phyloP scores from a whole-genome alignment of 441 rosid genomes.

The Populus hybrid region DNA sequence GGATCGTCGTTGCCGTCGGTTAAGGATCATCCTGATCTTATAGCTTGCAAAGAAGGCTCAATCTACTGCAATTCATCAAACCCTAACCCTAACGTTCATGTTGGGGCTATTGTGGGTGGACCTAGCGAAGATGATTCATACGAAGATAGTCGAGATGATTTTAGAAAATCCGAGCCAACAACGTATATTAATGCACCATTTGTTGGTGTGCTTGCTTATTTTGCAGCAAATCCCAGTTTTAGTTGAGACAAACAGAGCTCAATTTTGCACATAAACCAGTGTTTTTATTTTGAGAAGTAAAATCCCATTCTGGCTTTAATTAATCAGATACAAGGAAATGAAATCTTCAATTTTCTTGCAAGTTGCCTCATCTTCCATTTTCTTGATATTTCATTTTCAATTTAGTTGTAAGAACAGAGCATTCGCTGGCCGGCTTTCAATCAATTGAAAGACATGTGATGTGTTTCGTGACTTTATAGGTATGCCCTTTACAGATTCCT shows the following conservation, averaged over 20 bases:
- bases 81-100: slow-evolving; percentile 64
- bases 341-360: not conserved
- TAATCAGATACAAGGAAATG: not conserved
- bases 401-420: not conserved
- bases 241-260: slow-evolving; percentile 10
- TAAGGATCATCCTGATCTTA: slow-evolving; percentile 51
- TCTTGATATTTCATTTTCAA: not conserved
- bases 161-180: slow-evolving; percentile 80
- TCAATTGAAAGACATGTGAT: slow-evolving; percentile 6
- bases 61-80: slow-evolving; percentile 56
- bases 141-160: slow-evolving; percentile 64
- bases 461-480: too few relatives aligned
- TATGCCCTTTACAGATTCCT: not conserved
- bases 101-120: slow-evolving; percentile 90
- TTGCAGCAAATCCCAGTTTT: slow-evolving; percentile 67
- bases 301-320: slow-evolving; percentile 5
- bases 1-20: slow-evolving; percentile 79
- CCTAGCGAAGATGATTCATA: slow-evolving; percentile 72
- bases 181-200: slow-evolving; percentile 95
- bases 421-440: not conserved
- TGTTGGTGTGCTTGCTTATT: slow-evolving; percentile 85
- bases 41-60: slow-evolving; percentile 76
- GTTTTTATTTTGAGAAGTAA: not conserved
- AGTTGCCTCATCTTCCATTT: not conserved
- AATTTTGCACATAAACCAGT: slow-evolving; percentile 15